Percentiles rank a stretch among this genome's conserved stretches.
Evolutionary conservation across 164 flowering plant species (phyloP).

Genomic region (Cinnamomum micranthum): DNA sequence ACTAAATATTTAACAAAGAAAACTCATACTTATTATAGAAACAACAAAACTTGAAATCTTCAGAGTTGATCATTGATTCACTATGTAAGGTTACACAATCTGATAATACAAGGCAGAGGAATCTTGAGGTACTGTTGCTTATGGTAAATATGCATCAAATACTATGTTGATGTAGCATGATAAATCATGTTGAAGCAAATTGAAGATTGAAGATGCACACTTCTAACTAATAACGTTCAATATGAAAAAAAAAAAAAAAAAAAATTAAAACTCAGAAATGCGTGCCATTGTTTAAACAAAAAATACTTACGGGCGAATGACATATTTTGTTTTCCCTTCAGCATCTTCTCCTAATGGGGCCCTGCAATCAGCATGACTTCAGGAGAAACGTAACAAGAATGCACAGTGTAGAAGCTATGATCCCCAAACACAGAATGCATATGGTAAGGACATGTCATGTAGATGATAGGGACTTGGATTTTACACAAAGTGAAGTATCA

Average conservation of each 20-base stretch:
- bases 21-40: background rate
- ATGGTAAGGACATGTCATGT: no score
- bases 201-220: background rate
- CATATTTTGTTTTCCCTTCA: constrained; percentile 91
- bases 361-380: constrained; percentile 34
- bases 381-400: constrained; percentile 7
- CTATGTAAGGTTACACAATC: background rate
- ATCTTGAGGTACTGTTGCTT: background rate
- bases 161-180: background rate
- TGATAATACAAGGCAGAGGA: background rate
- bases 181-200: background rate
- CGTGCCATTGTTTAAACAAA: constrained; percentile 5
- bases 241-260: no score
- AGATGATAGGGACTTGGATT: no score
- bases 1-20: no score
- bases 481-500: no score
- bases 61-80: background rate
- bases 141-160: background rate
- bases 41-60: background rate
- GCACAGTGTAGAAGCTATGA: background rate
- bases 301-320: constrained; percentile 82
- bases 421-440: no score
- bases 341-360: constrained; percentile 77
- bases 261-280: background rate
- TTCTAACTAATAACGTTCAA: background rate